Evolutionary conservation across 164 flowering plant genomes (phyloP).

Genomic region (Tetracentron sinense): DNA sequence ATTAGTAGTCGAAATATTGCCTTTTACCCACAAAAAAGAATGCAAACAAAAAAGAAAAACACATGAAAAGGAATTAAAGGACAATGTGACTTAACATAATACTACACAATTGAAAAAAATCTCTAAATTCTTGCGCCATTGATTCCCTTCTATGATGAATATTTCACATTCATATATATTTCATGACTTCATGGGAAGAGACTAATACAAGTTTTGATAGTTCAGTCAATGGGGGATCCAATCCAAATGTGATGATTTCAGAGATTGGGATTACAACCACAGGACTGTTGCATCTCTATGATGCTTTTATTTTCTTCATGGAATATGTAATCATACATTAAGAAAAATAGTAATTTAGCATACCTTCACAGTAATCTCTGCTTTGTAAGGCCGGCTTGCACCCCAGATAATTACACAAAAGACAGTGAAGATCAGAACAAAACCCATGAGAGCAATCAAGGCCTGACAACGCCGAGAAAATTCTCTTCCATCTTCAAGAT

Average conservation of each 20-base stretch:
- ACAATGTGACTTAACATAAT: not conserved
- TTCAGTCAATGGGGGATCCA: not conserved
- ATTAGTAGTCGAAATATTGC: no score
- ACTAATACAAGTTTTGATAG: no score
- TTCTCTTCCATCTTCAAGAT: conserved; percentile 35
- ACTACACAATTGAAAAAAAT: no score
- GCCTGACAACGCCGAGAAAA: conserved; percentile 34
- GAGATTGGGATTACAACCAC: not conserved
- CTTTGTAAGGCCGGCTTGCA: conserved; percentile 54
- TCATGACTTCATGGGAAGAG: not conserved
- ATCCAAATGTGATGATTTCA: not conserved
- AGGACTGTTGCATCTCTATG: not conserved
- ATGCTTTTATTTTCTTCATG: not conserved
- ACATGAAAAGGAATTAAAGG: no score
- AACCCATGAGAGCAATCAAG: conserved; percentile 32
- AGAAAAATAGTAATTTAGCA: no score
- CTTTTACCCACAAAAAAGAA: no score
- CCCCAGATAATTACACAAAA: conserved; percentile 70
- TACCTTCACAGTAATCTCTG: conserved; percentile 50
- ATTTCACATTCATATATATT: not conserved
- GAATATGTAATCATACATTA: not conserved
- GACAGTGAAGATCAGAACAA: conserved; percentile 35
- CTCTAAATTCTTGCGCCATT: not conserved
- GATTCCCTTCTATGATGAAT: not conserved
- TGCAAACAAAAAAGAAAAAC: no score